Evolutionary conservation across 2,329 filamentous ascomycete genomes (phyloP).

Genomic region (Microdochium bolleyi): DNA sequence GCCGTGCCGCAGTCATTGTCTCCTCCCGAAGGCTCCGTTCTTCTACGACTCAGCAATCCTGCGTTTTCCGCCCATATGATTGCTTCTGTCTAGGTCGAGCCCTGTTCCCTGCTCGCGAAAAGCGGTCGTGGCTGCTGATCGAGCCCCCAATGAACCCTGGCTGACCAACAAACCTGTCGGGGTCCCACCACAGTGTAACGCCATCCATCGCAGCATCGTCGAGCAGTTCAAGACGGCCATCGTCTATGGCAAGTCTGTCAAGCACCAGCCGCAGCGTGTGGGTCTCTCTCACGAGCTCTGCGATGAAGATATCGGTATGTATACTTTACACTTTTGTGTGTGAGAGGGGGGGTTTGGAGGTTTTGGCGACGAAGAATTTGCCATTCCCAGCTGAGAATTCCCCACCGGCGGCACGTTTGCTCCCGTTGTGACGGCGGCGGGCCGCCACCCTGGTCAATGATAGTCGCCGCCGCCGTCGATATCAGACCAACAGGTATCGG

Average conservation of each 20-base stretch:
- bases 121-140: no score
- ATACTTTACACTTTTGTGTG: not conserved
- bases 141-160: no score
- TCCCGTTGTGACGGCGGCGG: no score
- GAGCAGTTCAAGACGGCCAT: conserved; percentile 94
- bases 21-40: not conserved
- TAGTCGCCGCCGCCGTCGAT: conserved; percentile 4
- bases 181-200: conserved; percentile 63
- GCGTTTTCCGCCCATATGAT: not conserved
- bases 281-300: conserved; percentile 84
- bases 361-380: no score
- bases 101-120: not conserved
- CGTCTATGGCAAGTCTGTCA: conserved; percentile 95
- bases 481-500: not conserved
- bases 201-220: conserved; percentile 91
- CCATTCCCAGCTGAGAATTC: no score
- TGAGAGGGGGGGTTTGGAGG: no score
- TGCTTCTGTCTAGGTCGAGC: not conserved
- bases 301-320: conserved; percentile 93
- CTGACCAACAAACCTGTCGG: not conserved
- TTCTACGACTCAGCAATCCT: not conserved
- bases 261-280: conserved; percentile 96
- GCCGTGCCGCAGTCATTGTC: conserved; percentile 8
- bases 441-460: conserved; percentile 6
- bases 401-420: no score